Evolutionary conservation across 2,329 filamentous ascomycete species (phyloP), one percentile per base, ranked within the genome.

Genomic region (Trichoderma oligosporum): DNA sequence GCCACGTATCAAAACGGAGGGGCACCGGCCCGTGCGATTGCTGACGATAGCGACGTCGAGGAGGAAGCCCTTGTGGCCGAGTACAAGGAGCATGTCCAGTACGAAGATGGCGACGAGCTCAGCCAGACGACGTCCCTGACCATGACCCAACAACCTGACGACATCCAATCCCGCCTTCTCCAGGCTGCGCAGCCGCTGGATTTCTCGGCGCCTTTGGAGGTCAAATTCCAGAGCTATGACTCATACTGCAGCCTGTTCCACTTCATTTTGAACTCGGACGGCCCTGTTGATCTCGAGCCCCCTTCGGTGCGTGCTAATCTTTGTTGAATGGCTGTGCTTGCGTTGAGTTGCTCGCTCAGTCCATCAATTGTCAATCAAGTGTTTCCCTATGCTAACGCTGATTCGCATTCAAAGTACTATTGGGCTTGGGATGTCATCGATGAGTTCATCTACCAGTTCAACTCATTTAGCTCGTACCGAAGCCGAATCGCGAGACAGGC

Each of bases 351-450:
- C 16, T 29, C n/a, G 22, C 22, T 36, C 3, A 31, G 29, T n/a
- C 51, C 20, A 45, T n/a, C 51, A 29, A 45, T 54, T 38, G 38
- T 25, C 31, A 7, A 14, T 35, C 20, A 24, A 20, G 22, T n/a
- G n/a, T 38, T 25, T 4, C 31, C 31, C 12, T 31, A 27, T 5
- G 39, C 51, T 46, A 46, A 46, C 24, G 16, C 7, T 55, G 4
- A 33, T 38, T 4, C 11, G 7, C 25, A 20, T 25, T 46, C n/a
- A 42, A 73, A 97, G 91, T 95, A 96, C 79, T 97, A 93, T 80
- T 99, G 94, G 94, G 94, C 94, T 39, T 99, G 94, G 94, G 94
- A 99, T 74, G 93, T 97, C 66, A 97, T 99, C 77, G 94, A 99
- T 75, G 94, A 99, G 77, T 99, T 99, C 80, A 97, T 99, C 78